Evolutionary conservation across 2,329 filamentous ascomycete genomes (phyloP).

Genomic region (Scytalidium sp.): DNA sequence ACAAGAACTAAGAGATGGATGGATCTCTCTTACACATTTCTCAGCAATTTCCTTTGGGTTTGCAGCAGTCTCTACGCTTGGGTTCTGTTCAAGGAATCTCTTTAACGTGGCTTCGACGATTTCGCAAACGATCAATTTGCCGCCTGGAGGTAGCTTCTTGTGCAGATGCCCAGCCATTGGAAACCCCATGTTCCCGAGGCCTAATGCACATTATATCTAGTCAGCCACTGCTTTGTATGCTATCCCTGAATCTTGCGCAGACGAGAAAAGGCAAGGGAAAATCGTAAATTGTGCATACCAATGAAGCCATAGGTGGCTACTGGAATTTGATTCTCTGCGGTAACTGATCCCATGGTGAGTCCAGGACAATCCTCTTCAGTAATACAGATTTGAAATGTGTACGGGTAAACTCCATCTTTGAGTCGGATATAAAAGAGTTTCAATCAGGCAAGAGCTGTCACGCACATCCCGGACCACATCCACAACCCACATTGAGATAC

Average conservation of each 20-base stretch:
- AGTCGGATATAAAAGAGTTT: not conserved
- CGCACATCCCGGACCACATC: no score
- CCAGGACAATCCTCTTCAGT: not conserved
- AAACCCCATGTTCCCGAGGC: constrained; percentile 48
- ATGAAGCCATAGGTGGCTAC: not conserved
- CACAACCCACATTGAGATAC: no score
- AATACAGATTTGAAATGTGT: not conserved
- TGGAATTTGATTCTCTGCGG: not conserved
- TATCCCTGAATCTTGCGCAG: not conserved
- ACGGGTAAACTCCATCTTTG: not conserved
- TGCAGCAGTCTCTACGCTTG: not conserved
- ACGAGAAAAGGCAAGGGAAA: not conserved
- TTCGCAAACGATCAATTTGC: constrained; percentile 4
- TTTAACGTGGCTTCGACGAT: not conserved
- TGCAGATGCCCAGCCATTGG: constrained; percentile 68
- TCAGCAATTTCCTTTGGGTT: constrained; percentile 6
- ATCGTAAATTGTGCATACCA: not conserved
- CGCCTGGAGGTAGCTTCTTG: constrained; percentile 49
- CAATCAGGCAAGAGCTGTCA: not conserved
- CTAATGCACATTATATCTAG: no score
- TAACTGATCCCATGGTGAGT: not conserved
- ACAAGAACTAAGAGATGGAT: constrained; percentile 4
- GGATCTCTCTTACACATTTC: constrained; percentile 2
- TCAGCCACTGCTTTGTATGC: not conserved
- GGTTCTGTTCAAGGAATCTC: constrained; percentile 2